phyloP scores from a whole-genome alignment of 2,329 filamentous ascomycete genomes.

The Ophiosphaerella korrae region DNA sequence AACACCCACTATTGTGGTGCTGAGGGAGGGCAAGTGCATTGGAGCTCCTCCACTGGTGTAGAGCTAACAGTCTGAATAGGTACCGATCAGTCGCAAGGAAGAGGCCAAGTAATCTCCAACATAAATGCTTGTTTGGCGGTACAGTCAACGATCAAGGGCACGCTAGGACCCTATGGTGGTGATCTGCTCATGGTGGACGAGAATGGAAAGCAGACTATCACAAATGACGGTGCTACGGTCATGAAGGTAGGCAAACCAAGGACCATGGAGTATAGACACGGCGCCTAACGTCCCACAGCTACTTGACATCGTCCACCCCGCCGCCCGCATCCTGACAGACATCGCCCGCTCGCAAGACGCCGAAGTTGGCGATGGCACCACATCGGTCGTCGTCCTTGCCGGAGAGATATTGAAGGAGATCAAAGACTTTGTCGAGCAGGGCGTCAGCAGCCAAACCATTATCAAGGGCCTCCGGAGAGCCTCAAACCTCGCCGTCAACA shows the following conservation, averaged over 20 bases:
- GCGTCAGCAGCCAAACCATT: conserved; percentile 95
- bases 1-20: conserved; percentile 96
- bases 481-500: conserved; percentile 91
- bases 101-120: conserved; percentile 95
- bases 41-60: conserved; percentile 20
- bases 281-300: conserved; percentile 61
- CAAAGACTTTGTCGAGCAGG: conserved; percentile 94
- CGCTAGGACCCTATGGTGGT: conserved; percentile 93
- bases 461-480: conserved; percentile 94
- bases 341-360: conserved; percentile 99
- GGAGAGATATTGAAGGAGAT: conserved; percentile 97
- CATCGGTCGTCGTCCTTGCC: conserved; percentile 95
- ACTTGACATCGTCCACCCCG: conserved; percentile 97
- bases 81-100: conserved; percentile 95
- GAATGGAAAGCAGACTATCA: conserved; percentile 96
- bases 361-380: conserved; percentile 97
- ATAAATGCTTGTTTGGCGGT: conserved; percentile 98
- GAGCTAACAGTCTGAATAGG: conserved; percentile 59
- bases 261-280: background rate
- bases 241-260: conserved; percentile 79
- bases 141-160: conserved; percentile 93
- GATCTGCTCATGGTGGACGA: conserved; percentile 94
- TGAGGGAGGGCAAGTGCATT: conserved; percentile 82
- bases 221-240: conserved; percentile 97
- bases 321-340: conserved; percentile 94